These are phyloP conservation scores for Elaphomyces granulatus DNA, from an alignment of 495 filamentous ascomycete genomes.

Conservation along the genomic window DNA sequence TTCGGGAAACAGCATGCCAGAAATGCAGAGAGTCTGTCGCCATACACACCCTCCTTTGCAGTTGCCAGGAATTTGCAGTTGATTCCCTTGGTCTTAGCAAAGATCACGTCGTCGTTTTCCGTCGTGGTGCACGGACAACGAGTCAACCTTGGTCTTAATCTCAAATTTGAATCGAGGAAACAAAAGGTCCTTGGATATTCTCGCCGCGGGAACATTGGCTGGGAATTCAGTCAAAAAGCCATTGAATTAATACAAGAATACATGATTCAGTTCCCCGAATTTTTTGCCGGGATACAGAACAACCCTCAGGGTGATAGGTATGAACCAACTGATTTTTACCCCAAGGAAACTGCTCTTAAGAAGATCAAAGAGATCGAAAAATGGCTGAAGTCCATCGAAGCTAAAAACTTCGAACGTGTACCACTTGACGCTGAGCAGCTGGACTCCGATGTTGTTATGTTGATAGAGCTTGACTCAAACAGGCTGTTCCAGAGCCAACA, in stretches of 20 bases:
- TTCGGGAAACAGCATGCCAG: conserved; percentile 62
- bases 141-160: conserved; percentile 83
- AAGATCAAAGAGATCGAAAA: conserved; percentile 70
- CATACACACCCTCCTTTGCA: conserved; percentile 72
- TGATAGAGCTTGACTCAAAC: conserved; percentile 68
- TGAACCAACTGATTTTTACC: conserved; percentile 76
- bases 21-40: conserved; percentile 47
- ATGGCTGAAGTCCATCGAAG: conserved; percentile 83
- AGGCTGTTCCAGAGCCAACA: conserved; percentile 33
- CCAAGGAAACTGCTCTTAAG: conserved; percentile 43
- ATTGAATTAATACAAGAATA: conserved; percentile 68
- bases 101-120: conserved; percentile 86
- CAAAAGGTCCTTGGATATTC: conserved; percentile 95
- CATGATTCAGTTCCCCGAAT: conserved; percentile 88
- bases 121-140: conserved; percentile 63
- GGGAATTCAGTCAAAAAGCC: conserved; percentile 89
- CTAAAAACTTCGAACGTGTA: conserved; percentile 81
- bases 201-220: conserved; percentile 65
- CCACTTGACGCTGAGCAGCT: conserved; percentile 92
- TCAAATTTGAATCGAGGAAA: conserved; percentile 93
- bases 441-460: conserved; percentile 73
- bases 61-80: conserved; percentile 70
- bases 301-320: conserved; percentile 61
- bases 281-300: conserved; percentile 71
- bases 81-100: conserved; percentile 79